Base-by-base conservation (phyloP, 208 protist genomes). In the Sergeia podlipaevii region DNA sequence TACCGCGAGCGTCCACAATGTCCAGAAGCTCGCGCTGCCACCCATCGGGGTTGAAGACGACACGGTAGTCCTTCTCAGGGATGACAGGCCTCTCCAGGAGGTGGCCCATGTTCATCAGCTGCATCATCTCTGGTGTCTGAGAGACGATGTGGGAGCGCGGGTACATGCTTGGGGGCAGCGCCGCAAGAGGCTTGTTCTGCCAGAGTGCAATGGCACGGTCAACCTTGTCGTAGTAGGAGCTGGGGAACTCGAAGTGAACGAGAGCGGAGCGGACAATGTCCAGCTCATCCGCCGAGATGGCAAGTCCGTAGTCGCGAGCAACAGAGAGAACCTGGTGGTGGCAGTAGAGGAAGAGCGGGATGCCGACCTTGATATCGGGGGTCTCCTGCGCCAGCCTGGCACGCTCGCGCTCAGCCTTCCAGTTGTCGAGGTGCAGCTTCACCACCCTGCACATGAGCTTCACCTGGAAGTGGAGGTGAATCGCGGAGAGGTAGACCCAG, bases 11-110 rank as follows among this genome's bases (percentile, higher is more conserved):
- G 71, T 98, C 96, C 10, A 98, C 91, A 36, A 96, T 90, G 71
- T 98, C 94, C 1, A 98, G 74, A 49, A 98, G 65, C 26, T 97
- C 74, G 2, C 76, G 61, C 74, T 98, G 97, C 97, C 97, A 98
- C 17, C 34, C 60, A 70, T 98, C 97, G 0, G 96, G 97, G 50
- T 86, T 92, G 72, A 98, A 98, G 29, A 74, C 71, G 13, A 98
- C 94, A 28, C 78, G 77, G 74, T 97, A 93, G 54, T 89, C 80
- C 18, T 67, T 62, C 23, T 74, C 56, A 5, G 74, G 74, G 30
- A 85, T 83, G 34, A 89, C 66, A 2, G 85, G 87, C 11, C 91
- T 77, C 54, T 91, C 84, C 39, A 97, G 70, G 5, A 94, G 70
- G 56, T 97, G 87, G 8, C 91, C 89, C 92, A 96, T 96, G 67